These are phyloP conservation scores for Tolypocladium capitatum DNA, from an alignment of 2,329 filamentous ascomycete genomes.

Conservation along the genomic window DNA sequence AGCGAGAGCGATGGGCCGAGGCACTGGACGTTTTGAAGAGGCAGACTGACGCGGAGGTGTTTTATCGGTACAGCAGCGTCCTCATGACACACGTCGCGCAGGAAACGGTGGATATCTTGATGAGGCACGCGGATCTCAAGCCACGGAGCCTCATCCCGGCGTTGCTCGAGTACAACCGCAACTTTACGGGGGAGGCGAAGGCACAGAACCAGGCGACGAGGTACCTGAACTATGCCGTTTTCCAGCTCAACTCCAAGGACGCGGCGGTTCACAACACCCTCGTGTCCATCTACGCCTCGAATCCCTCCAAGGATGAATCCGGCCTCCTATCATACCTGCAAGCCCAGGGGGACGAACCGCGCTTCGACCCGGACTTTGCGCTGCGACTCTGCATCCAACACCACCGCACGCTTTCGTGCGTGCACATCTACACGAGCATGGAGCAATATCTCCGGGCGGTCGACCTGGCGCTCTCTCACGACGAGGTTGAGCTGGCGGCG, in stretches of 20 bases:
- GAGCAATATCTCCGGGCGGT: conserved; percentile 88
- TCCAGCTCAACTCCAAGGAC: conserved; percentile 65
- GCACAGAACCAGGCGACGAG: conserved; percentile 79
- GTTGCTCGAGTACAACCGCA: conserved; percentile 83
- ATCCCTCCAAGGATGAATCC: conserved; percentile 70
- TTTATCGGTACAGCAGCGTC: conserved; percentile 95
- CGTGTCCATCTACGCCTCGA: conserved; percentile 87
- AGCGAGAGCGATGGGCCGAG: conserved; percentile 82
- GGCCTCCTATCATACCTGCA: conserved; percentile 81
- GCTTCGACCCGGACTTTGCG: conserved; percentile 92
- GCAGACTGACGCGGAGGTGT: conserved; percentile 83
- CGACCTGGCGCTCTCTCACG: conserved; percentile 78
- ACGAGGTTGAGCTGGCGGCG: conserved; percentile 79
- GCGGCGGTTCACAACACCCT: conserved; percentile 94
- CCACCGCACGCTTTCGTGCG: conserved; percentile 81
- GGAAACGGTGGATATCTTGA: conserved; percentile 87
- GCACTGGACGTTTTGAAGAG: conserved; percentile 81
- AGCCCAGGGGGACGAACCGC: conserved; percentile 72
- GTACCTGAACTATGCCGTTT: conserved; percentile 88
- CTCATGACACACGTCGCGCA: conserved; percentile 78
- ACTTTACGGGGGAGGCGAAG: conserved; percentile 48
- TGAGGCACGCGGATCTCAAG: conserved; percentile 77
- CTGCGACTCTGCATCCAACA: conserved; percentile 91
- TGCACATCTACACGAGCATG: conserved; percentile 97
- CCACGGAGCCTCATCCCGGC: conserved; percentile 84